Evolutionary conservation across 352 stramenopile species (phyloP), one percentile per base, ranked within the genome.

Genomic region (Globisporangium mamillatum): DNA sequence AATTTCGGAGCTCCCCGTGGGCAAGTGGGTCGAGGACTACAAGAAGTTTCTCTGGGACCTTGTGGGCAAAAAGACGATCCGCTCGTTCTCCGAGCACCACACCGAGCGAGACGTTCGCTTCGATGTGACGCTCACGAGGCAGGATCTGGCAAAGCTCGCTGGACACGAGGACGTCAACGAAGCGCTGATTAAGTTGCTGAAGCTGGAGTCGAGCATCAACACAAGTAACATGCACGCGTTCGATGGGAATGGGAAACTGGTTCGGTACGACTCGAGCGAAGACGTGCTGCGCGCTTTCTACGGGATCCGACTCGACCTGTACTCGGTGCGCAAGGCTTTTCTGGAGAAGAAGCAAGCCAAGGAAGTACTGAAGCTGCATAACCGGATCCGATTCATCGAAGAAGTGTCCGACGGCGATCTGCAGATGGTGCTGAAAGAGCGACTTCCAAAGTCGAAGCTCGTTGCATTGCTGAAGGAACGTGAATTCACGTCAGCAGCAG

Each of bases 171-270:
- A 75, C n/a, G 77, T 70, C 48, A 76, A 72, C 36, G 70, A 77
- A 57, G 84, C 84, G 9, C 77, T 99, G 2, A 67, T 92, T 54
- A 97, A 94, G 74, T 60, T 92, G 9, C 89, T 99, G 81, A 99
- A 99, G 72, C 86, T 99, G 7, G 94, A 97, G 68, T 84, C 81
- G 20, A 97, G 81, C 12, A 73, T 99, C n/a, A 94, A 89, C 20
- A 99, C 94, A 12, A 97, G 84, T 50, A 99, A 99, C 78, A 99
- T 99, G 97, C 94, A 98, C 67, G 77, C 98, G 5, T 99, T 99
- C 75, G 92, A 99, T 70, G 74, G 85, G 4, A 58, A 95, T 27
- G 89, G 89, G 18, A 89, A 93, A 38, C 94, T 99, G 59, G 74
- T 84, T 52, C 98, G 98, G 71, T 99, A 95, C 74, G 85, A 92